Percentiles rank a stretch among this genome's conserved stretches.
Conservation (phyloP, 2,329 filamentous ascomycete genomes). For the Malbranchea zuffiana region DNA sequence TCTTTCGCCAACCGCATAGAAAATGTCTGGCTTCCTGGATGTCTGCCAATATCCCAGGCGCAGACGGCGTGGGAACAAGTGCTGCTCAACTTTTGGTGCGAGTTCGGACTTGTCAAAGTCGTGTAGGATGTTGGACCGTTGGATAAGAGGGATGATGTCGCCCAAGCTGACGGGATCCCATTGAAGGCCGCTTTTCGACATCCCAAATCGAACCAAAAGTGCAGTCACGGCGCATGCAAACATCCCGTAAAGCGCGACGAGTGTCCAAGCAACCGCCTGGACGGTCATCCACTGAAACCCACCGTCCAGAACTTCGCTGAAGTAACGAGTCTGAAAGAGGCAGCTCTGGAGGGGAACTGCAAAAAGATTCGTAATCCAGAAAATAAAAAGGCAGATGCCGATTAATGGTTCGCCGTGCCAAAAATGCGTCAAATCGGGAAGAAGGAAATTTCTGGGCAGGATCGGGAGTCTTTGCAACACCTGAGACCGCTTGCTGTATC, state of each 20-base stretch:
- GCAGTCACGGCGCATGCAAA: constrained; percentile 48
- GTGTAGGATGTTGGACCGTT: constrained; percentile 64
- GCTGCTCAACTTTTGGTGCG: constrained; percentile 36
- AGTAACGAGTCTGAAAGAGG: constrained; percentile 58
- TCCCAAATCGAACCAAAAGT: constrained; percentile 54
- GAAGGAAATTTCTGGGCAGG: constrained; percentile 52
- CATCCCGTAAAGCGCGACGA: constrained; percentile 62
- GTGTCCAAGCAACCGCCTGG: constrained; percentile 65
- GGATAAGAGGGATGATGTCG: constrained; percentile 66
- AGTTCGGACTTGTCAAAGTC: constrained; percentile 63
- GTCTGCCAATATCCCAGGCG: constrained; percentile 80
- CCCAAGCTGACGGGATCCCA: constrained; percentile 80
- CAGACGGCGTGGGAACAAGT: constrained; percentile 49
- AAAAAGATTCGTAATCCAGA: constrained; percentile 65
- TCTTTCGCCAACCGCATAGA: constrained; percentile 67
- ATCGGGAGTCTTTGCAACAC: constrained; percentile 54
- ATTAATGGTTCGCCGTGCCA: constrained; percentile 56
- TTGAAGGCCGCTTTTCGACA: constrained; percentile 59
- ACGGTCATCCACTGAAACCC: constrained; percentile 72
- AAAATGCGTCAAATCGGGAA: constrained; percentile 59
- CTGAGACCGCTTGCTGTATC: constrained; percentile 45
- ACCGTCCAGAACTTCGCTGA: constrained; percentile 46
- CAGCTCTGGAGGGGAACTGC: constrained; percentile 72
- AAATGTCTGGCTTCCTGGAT: constrained; percentile 55
- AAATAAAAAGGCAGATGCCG: constrained; percentile 53